phyloP scores from a whole-genome alignment of 441 rosid species.

The Sinapis alba region DNA sequence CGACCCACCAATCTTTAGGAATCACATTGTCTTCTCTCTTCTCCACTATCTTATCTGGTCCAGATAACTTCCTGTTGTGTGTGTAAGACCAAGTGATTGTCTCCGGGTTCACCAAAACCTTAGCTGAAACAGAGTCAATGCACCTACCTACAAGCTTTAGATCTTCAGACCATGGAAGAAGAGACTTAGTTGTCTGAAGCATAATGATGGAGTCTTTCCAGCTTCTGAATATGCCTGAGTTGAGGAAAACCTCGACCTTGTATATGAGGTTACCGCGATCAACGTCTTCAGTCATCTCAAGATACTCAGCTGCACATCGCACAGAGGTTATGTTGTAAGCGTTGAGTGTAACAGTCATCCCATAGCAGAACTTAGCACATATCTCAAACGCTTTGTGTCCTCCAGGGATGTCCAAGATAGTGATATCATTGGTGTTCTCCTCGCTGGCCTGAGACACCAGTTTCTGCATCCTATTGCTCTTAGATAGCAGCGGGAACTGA shows the following conservation, averaged over 20 bases:
- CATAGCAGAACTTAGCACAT: constrained; percentile 97
- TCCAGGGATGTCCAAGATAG: constrained; percentile 76
- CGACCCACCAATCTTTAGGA: constrained; percentile 99
- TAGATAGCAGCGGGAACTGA: constrained; percentile 96
- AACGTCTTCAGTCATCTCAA: constrained; percentile 89
- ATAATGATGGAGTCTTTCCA: constrained; percentile 98
- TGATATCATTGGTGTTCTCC: constrained; percentile 62
- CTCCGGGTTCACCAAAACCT: constrained; percentile 75
- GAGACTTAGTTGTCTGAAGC: constrained; percentile 84
- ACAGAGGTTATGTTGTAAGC: constrained; percentile 86
- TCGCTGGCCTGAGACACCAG: constrained; percentile 58
- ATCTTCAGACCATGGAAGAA: constrained; percentile 88
- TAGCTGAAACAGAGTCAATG: constrained; percentile 84
- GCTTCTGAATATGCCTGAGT: constrained; percentile 82
- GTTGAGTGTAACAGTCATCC: constrained; percentile 85
- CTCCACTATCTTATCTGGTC: constrained; percentile 53
- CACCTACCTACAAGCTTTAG: constrained; percentile 86
- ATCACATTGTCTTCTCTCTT: constrained; percentile 55
- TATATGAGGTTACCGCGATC: constrained; percentile 84
- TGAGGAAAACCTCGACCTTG: constrained; percentile 88
- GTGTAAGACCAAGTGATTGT: constrained; percentile 92
- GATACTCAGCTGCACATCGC: constrained; percentile 94
- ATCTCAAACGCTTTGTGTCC: constrained; percentile 90
- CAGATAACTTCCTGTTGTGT: constrained; percentile 69
- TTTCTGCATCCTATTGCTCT: constrained; percentile 75